These are phyloP conservation scores for Kluyveromyces lactis DNA, from an alignment of 805 yeast species.

Conservation along the genomic window DNA sequence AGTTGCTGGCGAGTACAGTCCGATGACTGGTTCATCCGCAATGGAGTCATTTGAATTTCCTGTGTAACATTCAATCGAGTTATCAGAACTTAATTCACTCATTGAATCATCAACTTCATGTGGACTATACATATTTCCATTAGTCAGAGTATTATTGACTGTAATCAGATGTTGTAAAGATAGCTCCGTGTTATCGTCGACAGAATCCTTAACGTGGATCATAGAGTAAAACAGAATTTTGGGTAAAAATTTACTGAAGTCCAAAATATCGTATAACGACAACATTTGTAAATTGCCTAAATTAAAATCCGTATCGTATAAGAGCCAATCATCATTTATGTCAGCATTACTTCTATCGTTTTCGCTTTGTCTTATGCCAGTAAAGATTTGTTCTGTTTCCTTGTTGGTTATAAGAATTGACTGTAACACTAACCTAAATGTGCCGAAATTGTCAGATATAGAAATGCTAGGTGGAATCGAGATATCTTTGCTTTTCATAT, in stretches of 20 bases:
- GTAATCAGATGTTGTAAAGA: too few relatives aligned
- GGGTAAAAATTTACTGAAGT: slow-evolving; percentile 19
- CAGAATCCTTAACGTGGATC: background rate
- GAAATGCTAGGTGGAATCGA: slow-evolving; percentile 28
- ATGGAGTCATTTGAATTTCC: background rate
- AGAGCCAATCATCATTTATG: slow-evolving; percentile 34
- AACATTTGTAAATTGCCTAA: slow-evolving; percentile 31
- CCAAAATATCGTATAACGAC: slow-evolving; percentile 29
- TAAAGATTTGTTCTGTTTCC: slow-evolving; percentile 18
- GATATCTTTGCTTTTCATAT: background rate
- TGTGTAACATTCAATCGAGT: background rate
- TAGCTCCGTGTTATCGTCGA: background rate
- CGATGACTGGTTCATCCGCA: background rate
- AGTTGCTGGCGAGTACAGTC: background rate
- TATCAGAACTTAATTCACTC: background rate
- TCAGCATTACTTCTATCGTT: slow-evolving; percentile 23
- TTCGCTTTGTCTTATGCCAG: slow-evolving; percentile 27
- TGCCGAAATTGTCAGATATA: slow-evolving; percentile 22
- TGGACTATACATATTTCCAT: background rate
- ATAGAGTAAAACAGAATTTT: slow-evolving; percentile 29
- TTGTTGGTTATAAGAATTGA: slow-evolving; percentile 23
- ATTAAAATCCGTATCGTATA: slow-evolving; percentile 32
- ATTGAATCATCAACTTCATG: background rate
- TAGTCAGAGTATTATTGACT: too few relatives aligned
- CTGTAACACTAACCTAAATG: slow-evolving; percentile 28